Evolutionary conservation across 768 basidiomycete genomes (phyloP).

Genomic region (Psilocybe cubensis): DNA sequence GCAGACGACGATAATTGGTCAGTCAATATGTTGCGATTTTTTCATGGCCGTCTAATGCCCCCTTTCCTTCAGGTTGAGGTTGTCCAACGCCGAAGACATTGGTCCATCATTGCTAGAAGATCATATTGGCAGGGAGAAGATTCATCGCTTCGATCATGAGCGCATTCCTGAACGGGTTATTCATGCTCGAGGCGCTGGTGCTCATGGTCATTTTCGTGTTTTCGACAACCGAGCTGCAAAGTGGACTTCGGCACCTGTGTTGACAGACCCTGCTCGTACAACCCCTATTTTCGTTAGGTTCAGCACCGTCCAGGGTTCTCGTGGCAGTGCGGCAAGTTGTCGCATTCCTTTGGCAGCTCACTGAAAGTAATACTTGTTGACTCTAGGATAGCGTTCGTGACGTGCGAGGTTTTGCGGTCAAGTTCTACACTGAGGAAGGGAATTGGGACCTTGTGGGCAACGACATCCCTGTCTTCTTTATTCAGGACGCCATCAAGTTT

Average conservation of each 20-base stretch:
- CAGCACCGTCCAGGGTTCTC: conserved; percentile 81
- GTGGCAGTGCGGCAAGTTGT: conserved; percentile 77
- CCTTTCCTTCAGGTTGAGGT: no score
- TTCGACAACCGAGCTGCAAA: conserved; percentile 69
- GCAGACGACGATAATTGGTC: conserved; percentile 72
- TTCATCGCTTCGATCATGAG: conserved; percentile 84
- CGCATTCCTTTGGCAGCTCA: not conserved
- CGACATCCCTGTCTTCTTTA: conserved; percentile 82
- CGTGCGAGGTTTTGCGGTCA: conserved; percentile 84
- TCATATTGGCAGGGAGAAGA: conserved; percentile 74
- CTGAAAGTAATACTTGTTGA: no score
- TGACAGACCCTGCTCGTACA: conserved; percentile 72
- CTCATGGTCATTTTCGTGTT: conserved; percentile 84
- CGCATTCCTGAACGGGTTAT: conserved; percentile 88
- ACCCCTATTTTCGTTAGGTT: conserved; percentile 86
- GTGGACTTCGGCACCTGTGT: conserved; percentile 68
- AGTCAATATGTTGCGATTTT: conserved; percentile 16
- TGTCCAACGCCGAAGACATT: conserved; percentile 43
- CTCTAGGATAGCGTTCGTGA: conserved; percentile 77
- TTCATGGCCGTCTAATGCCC: no score
- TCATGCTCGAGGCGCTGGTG: conserved; percentile 72
- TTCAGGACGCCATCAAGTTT: conserved; percentile 84
- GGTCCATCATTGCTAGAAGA: conserved; percentile 82
- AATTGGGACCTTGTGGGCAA: conserved; percentile 90
- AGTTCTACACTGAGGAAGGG: conserved; percentile 85